Conservation (phyloP, 257 asterid genomes). For the Lavandula angustifolia region DNA sequence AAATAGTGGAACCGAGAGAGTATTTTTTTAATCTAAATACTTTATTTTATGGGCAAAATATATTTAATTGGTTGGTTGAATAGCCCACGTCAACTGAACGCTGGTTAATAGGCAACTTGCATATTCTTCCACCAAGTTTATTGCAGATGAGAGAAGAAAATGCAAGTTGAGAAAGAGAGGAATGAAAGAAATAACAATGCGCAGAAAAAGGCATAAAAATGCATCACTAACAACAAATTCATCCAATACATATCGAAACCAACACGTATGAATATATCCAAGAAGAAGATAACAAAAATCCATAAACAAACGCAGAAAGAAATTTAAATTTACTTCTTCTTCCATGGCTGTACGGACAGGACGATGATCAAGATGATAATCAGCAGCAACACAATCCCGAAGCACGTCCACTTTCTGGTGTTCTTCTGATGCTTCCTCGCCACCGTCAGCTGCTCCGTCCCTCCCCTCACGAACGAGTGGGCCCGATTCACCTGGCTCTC, state of each 20-base stretch:
- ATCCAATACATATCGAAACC: not conserved
- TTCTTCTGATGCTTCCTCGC: slow-evolving; percentile 67
- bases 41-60: not conserved
- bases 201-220: not conserved
- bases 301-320: too few relatives aligned
- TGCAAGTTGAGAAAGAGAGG: too few relatives aligned
- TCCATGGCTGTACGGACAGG: slow-evolving; percentile 60
- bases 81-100: not conserved
- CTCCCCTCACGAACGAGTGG: slow-evolving; percentile 50
- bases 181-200: not conserved
- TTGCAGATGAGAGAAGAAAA: too few relatives aligned
- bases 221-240: slow-evolving; percentile 21
- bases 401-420: slow-evolving; percentile 64
- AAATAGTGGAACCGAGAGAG: too few relatives aligned
- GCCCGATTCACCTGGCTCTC: slow-evolving; percentile 68
- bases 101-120: slow-evolving; percentile 6
- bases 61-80: slow-evolving; percentile 1
- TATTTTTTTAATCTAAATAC: too few relatives aligned
- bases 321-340: slow-evolving; percentile 13
- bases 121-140: not conserved
- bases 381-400: slow-evolving; percentile 47
- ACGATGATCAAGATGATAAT: slow-evolving; percentile 50
- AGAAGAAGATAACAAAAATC: too few relatives aligned
- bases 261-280: not conserved
- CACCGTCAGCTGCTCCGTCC: slow-evolving; percentile 48